A percentile compares a stretch with the other conserved stretches of the same genome.
Conservation (phyloP, 2,329 filamentous ascomycete genomes). For the Pyricularia pennisetigena region DNA sequence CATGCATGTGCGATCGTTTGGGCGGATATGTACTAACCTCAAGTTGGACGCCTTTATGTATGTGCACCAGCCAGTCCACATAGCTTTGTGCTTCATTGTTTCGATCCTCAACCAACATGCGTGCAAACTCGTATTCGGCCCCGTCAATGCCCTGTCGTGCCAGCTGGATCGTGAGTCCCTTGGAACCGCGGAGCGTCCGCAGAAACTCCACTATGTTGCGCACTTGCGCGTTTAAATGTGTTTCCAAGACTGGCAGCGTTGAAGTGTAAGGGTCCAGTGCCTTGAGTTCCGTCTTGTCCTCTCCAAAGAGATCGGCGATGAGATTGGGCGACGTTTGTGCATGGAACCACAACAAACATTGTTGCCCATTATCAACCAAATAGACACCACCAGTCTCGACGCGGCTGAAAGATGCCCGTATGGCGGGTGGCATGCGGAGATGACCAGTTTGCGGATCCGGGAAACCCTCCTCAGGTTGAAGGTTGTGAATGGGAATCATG, state of each 20-base stretch:
- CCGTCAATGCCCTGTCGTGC: slow-evolving; percentile 89
- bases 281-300: slow-evolving; percentile 60
- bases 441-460: slow-evolving; percentile 80
- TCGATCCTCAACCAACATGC: slow-evolving; percentile 82
- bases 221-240: slow-evolving; percentile 88
- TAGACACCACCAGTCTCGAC: slow-evolving; percentile 93
- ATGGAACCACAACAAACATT: slow-evolving; percentile 87
- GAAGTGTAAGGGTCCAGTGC: slow-evolving; percentile 73
- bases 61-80: slow-evolving; percentile 94
- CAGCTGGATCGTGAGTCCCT: slow-evolving; percentile 80
- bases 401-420: slow-evolving; percentile 76
- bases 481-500: slow-evolving; percentile 85
- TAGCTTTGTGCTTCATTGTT: slow-evolving; percentile 98
- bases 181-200: slow-evolving; percentile 68
- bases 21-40: slow-evolving; percentile 47
- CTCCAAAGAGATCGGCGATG: slow-evolving; percentile 80
- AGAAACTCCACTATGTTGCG: slow-evolving; percentile 89
- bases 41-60: slow-evolving; percentile 86
- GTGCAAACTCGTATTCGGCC: slow-evolving; percentile 91
- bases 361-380: slow-evolving; percentile 89
- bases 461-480: slow-evolving; percentile 82
- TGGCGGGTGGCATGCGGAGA: slow-evolving; percentile 67
- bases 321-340: slow-evolving; percentile 86
- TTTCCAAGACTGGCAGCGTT: slow-evolving; percentile 73
- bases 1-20: not conserved